A percentile compares a stretch with the other conserved stretches of the same genome.
Conservation (phyloP, 1,139 yeast species). For the Blastobotrys ciferrii region DNA sequence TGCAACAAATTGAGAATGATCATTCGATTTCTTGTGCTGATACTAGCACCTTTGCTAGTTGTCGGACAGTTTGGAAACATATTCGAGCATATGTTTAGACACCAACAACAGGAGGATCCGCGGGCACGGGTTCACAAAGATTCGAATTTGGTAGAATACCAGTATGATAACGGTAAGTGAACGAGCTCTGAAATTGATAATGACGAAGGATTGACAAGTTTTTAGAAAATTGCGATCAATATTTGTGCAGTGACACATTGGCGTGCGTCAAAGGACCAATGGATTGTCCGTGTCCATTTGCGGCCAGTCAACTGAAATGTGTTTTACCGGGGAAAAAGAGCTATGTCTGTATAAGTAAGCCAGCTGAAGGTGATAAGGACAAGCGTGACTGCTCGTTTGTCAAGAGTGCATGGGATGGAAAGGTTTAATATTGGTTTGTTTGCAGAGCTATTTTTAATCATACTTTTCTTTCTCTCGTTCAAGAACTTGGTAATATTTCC, state of each 20-base stretch:
- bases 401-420: conserved; percentile 44
- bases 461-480: no score
- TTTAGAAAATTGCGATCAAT: conserved; percentile 51
- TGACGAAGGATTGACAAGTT: background rate
- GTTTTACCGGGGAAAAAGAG: conserved; percentile 61
- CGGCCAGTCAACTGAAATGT: conserved; percentile 81
- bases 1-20: background rate
- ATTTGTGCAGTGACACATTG: conserved; percentile 79
- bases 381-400: conserved; percentile 41
- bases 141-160: conserved; percentile 35
- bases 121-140: conserved; percentile 25
- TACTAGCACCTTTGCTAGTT: conserved; percentile 12
- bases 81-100: conserved; percentile 39
- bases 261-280: conserved; percentile 66
- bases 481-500: no score
- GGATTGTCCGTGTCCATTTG: conserved; percentile 89
- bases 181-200: background rate
- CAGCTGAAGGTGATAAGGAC: conserved; percentile 36
- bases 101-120: conserved; percentile 29
- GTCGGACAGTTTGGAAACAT: conserved; percentile 34
- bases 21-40: conserved; percentile 1
- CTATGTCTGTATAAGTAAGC: conserved; percentile 77
- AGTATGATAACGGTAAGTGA: conserved; percentile 33
- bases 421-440: no score
- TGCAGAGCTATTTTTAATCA: no score